Conservation (phyloP, 192 early-diverging fungal species). For the Helicostylum pulchrum region DNA sequence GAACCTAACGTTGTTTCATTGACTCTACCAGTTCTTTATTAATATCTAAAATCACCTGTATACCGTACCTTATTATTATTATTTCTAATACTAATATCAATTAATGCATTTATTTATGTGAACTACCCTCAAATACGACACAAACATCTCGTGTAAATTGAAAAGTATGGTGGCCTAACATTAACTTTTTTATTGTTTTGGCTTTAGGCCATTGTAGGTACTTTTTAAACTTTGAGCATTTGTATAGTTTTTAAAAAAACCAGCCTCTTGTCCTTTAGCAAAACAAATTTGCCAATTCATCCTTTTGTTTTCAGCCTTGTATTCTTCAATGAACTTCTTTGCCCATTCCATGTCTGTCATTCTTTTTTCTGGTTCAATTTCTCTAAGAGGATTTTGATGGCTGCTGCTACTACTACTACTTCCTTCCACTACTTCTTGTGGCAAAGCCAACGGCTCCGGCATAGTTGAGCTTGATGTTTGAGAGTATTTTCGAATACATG, state of each 20-base stretch:
- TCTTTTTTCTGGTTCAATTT: slow-evolving; percentile 12
- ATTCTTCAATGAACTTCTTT: slow-evolving; percentile 12
- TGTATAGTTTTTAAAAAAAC: slow-evolving; percentile 9
- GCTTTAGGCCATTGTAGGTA: slow-evolving; percentile 5
- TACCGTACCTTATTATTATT: too few relatives aligned
- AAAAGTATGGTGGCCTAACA: too few relatives aligned
- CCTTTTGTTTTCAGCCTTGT: slow-evolving; percentile 10
- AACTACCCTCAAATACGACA: too few relatives aligned
- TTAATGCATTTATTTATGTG: too few relatives aligned
- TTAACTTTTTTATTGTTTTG: slow-evolving; percentile 3
- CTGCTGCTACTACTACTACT: not conserved
- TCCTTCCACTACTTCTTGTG: not conserved
- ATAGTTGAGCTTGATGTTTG: slow-evolving; percentile 6
- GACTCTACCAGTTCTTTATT: too few relatives aligned
- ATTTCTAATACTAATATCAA: too few relatives aligned
- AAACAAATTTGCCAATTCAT: slow-evolving; percentile 13
- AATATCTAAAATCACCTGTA: too few relatives aligned
- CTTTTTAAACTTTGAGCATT: slow-evolving; percentile 15
- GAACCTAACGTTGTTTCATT: too few relatives aligned
- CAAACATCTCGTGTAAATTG: not conserved
- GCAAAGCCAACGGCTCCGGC: slow-evolving; percentile 1
- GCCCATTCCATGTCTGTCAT: slow-evolving; percentile 17
- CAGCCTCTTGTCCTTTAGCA: slow-evolving; percentile 8
- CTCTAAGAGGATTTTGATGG: slow-evolving; percentile 1
- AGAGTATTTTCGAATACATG: too few relatives aligned